phyloP scores from a whole-genome alignment of 2,329 filamentous ascomycete species.

The Aspergillus sp. region DNA sequence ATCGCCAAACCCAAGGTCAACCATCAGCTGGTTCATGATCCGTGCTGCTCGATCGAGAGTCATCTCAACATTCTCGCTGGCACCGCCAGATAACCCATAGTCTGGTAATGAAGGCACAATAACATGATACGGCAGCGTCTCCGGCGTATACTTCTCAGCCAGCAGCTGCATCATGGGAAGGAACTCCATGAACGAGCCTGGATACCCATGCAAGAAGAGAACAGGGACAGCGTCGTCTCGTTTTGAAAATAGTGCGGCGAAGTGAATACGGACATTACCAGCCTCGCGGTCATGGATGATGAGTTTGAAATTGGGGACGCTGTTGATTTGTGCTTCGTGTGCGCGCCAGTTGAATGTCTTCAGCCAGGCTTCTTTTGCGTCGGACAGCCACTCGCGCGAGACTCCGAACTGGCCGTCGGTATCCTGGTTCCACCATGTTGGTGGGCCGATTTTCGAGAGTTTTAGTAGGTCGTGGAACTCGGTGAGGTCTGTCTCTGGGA shows the following conservation, averaged over 20 bases:
- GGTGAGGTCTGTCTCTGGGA: constrained; percentile 45
- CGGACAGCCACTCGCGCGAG: constrained; percentile 47
- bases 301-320: constrained; percentile 51
- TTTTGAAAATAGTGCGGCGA: constrained; percentile 50
- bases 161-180: constrained; percentile 31
- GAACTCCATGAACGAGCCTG: constrained; percentile 35
- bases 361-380: constrained; percentile 46
- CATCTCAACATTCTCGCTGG: constrained; percentile 28
- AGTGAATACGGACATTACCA: constrained; percentile 42
- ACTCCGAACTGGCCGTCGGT: constrained; percentile 47
- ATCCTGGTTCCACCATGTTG: constrained; percentile 51
- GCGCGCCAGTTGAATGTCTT: constrained; percentile 49
- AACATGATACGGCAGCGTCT: constrained; percentile 29
- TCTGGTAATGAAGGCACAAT: constrained; percentile 34
- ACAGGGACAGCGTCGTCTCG: constrained; percentile 49
- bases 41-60: constrained; percentile 24
- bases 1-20: constrained; percentile 26
- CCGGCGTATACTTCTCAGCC: constrained; percentile 24
- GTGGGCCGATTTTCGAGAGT: constrained; percentile 50
- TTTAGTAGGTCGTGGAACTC: constrained; percentile 50
- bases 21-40: constrained; percentile 31
- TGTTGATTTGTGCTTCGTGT: constrained; percentile 47
- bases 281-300: constrained; percentile 37
- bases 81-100: constrained; percentile 30
- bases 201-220: constrained; percentile 43